These are phyloP conservation scores for Globisporangium yorkense DNA, from an alignment of 352 stramenopile species.

Conservation along the genomic window DNA sequence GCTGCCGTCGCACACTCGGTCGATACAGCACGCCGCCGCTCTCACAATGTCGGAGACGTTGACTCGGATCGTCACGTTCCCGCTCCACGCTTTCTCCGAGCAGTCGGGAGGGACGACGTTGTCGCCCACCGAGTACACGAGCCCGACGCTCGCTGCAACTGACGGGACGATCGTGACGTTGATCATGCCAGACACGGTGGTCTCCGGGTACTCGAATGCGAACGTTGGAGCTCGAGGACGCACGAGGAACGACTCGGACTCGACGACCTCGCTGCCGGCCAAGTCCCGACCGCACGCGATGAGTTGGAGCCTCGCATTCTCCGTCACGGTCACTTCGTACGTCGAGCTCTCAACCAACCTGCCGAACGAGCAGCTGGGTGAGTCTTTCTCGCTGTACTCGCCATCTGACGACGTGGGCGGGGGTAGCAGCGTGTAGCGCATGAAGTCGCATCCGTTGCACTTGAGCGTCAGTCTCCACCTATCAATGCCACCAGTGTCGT, in stretches of 20 bases:
- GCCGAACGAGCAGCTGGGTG: conserved; percentile 45
- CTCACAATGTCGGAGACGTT: conserved; percentile 40
- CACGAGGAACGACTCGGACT: conserved; percentile 22
- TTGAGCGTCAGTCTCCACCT: conserved; percentile 28
- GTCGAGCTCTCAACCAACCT: conserved; percentile 8
- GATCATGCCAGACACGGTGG: conserved; percentile 40
- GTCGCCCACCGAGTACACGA: conserved; percentile 19
- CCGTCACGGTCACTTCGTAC: conserved; percentile 17
- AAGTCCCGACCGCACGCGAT: conserved; percentile 35
- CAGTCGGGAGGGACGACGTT: conserved; percentile 4
- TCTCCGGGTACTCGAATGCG: conserved; percentile 19
- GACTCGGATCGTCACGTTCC: conserved; percentile 16
- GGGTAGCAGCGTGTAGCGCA: conserved; percentile 34
- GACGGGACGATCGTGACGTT: conserved; percentile 33
- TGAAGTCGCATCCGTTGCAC: conserved; percentile 37
- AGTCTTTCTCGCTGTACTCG: neutral
- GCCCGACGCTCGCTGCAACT: conserved; percentile 7
- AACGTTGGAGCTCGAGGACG: conserved; percentile 36
- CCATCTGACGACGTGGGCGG: neutral
- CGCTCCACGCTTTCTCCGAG: conserved; percentile 4
- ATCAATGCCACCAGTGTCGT: conserved; percentile 26
- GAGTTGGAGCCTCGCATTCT: conserved; percentile 36
- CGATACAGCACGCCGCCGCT: conserved; percentile 45
- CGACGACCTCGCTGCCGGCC: conserved; percentile 24
- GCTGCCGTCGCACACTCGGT: conserved; percentile 22